phyloP scores from a whole-genome alignment of 768 basidiomycete species.

The Lactarius deliciosus region DNA sequence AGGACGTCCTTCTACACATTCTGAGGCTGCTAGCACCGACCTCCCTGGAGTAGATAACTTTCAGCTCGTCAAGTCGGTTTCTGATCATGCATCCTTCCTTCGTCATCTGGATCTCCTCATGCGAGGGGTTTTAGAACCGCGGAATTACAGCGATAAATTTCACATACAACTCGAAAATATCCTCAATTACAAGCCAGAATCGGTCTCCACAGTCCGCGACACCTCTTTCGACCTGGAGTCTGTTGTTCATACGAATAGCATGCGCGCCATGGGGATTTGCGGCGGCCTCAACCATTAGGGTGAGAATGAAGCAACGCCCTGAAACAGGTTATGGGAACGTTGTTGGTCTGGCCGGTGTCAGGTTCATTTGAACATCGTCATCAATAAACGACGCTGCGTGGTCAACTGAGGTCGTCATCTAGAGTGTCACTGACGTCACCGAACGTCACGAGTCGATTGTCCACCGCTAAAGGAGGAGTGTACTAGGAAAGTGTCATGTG shows the following conservation, averaged over 20 bases:
- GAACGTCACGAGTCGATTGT: background rate
- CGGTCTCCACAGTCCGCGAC: background rate
- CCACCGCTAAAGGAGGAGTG: background rate
- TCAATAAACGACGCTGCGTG: background rate
- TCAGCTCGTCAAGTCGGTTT: background rate
- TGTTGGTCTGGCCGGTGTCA: background rate
- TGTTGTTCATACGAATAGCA: no score
- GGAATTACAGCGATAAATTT: background rate
- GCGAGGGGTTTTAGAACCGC: background rate
- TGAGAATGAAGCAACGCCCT: background rate
- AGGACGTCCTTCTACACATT: no score
- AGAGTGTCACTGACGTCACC: background rate
- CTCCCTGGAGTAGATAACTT: background rate
- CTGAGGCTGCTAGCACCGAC: no score
- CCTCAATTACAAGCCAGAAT: background rate
- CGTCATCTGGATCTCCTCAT: slow-evolving; percentile 8
- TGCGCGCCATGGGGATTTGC: background rate
- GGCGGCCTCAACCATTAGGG: background rate
- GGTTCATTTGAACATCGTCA: background rate
- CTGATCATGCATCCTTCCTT: slow-evolving; percentile 5
- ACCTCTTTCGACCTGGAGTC: background rate
- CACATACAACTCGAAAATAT: slow-evolving; percentile 6
- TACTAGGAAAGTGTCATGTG: background rate
- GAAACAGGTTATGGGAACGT: background rate
- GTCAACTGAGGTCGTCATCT: background rate